phyloP scores from a whole-genome alignment of 768 basidiomycete species.

The Suillus plorans region DNA sequence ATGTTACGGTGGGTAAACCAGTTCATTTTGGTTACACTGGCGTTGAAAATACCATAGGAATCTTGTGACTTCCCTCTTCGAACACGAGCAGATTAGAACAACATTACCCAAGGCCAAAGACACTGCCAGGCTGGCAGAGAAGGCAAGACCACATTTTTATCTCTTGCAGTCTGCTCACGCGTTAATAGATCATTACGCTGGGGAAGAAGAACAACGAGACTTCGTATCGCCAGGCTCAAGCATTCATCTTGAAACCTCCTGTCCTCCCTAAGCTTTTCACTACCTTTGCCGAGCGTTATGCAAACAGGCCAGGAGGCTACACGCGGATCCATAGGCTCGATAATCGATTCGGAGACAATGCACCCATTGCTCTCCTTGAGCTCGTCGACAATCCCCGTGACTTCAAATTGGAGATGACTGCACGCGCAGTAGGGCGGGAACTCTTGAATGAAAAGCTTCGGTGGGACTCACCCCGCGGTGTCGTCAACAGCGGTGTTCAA shows the following conservation, averaged over 20 bases:
- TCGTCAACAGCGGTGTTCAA: constrained; percentile 52
- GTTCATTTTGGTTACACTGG: constrained; percentile 10
- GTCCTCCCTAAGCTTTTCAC: constrained; percentile 83
- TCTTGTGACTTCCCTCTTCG: constrained; percentile 88
- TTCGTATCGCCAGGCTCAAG: constrained; percentile 69
- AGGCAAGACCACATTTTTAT: constrained; percentile 45
- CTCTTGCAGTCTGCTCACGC: constrained; percentile 9
- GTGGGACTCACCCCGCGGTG: constrained; percentile 39
- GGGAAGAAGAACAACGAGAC: constrained; percentile 81
- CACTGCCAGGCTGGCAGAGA: constrained; percentile 87
- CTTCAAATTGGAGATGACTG: constrained; percentile 84
- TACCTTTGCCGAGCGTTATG: constrained; percentile 78
- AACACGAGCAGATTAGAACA: constrained; percentile 95
- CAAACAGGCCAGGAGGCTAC: constrained; percentile 85
- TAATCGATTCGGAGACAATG: constrained; percentile 89
- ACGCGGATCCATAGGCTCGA: constrained; percentile 92
- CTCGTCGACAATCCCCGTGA: constrained; percentile 95
- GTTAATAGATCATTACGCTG: constrained; percentile 77
- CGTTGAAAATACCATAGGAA: constrained; percentile 51
- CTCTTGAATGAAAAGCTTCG: constrained; percentile 57
- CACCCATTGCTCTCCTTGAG: constrained; percentile 87
- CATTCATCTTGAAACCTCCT: constrained; percentile 73
- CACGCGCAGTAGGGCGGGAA: constrained; percentile 87
- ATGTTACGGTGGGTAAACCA: constrained; percentile 73
- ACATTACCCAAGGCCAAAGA: constrained; percentile 95